Percentiles rank a stretch among this genome's conserved stretches.
phyloP scores from a whole-genome alignment of 2,329 filamentous ascomycete species.

The Mycosphaerella sp. region DNA sequence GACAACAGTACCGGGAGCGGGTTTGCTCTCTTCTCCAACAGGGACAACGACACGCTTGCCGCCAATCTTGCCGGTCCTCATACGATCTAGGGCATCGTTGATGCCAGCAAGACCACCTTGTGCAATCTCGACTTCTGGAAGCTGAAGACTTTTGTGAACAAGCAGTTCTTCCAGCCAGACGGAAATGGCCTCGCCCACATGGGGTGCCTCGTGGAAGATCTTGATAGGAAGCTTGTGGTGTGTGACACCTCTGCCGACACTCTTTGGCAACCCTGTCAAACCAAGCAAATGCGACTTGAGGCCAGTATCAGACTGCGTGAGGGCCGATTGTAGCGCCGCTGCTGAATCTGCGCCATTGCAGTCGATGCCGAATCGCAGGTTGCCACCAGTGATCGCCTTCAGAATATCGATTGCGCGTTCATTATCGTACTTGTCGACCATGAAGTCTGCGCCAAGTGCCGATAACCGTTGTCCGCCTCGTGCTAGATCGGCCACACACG shows the following conservation, averaged over 20 bases:
- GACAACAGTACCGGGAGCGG: constrained; percentile 8
- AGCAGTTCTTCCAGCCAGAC: constrained; percentile 64
- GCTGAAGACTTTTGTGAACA: constrained; percentile 45
- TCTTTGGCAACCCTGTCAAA: constrained; percentile 60
- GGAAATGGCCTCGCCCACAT: constrained; percentile 57
- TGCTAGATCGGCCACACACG: constrained; percentile 59
- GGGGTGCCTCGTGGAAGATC: constrained; percentile 62
- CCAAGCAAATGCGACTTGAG: constrained; percentile 55
- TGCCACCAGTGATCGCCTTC: constrained; percentile 50
- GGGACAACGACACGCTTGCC: constrained; percentile 63
- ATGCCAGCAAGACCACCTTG: constrained; percentile 59
- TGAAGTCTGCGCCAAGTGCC: constrained; percentile 52
- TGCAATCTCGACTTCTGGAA: constrained; percentile 60
- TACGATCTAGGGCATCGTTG: constrained; percentile 60
- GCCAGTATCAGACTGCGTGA: constrained; percentile 34
- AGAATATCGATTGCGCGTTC: constrained; percentile 61
- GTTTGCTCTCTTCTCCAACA: constrained; percentile 24
- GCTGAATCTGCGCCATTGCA: constrained; percentile 61
- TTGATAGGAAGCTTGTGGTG: constrained; percentile 69
- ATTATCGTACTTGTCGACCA: constrained; percentile 63
- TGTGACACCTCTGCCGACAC: constrained; percentile 40
- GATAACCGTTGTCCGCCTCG: constrained; percentile 57
- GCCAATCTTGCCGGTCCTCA: constrained; percentile 60
- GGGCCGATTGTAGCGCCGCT: constrained; percentile 48
- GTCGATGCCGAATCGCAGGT: constrained; percentile 62